These are phyloP conservation scores for Carex cristatella DNA, from an alignment of 176 grass and related monocot species.

Conservation along the genomic window DNA sequence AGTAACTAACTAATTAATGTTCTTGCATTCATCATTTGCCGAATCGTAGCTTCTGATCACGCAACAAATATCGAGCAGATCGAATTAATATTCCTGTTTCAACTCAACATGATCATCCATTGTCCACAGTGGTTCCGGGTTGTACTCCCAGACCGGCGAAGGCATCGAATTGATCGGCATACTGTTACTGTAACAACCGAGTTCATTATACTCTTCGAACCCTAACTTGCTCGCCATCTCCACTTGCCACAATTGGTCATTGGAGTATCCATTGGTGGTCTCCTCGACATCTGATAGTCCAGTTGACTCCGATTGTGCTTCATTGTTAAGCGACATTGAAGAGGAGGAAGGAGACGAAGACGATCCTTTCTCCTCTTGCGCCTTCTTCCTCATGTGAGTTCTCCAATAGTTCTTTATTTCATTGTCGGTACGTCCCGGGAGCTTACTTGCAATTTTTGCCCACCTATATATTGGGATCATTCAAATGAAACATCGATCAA, in stretches of 20 bases:
- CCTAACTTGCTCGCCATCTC: conserved; percentile 16
- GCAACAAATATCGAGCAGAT: neutral
- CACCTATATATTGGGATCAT: conserved; percentile 21
- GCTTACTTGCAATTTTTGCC: conserved; percentile 46
- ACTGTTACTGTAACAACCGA: neutral
- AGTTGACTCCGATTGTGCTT: conserved; percentile 3
- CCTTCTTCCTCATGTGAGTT: conserved; percentile 44
- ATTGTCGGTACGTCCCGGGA: conserved; percentile 64
- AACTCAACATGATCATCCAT: conserved; percentile 34
- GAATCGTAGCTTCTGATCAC: neutral
- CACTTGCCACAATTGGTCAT: conserved; percentile 29
- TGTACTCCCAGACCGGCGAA: conserved; percentile 46
- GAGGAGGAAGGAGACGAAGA: conserved; percentile 10
- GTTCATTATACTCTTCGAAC: conserved; percentile 21
- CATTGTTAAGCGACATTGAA: conserved; percentile 1
- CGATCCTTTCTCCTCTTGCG: conserved; percentile 28
- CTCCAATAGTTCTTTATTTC: conserved; percentile 87
- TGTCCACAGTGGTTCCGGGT: conserved; percentile 47
- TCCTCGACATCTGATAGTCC: neutral
- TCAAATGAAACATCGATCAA: neutral
- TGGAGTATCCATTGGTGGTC: neutral
- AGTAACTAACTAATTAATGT: conserved; percentile 18
- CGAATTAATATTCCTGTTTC: neutral
- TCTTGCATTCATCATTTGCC: conserved; percentile 1
- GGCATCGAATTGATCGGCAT: conserved; percentile 13